Conservation (phyloP, 352 stramenopile genomes). For the Globisporangium viniferum region DNA sequence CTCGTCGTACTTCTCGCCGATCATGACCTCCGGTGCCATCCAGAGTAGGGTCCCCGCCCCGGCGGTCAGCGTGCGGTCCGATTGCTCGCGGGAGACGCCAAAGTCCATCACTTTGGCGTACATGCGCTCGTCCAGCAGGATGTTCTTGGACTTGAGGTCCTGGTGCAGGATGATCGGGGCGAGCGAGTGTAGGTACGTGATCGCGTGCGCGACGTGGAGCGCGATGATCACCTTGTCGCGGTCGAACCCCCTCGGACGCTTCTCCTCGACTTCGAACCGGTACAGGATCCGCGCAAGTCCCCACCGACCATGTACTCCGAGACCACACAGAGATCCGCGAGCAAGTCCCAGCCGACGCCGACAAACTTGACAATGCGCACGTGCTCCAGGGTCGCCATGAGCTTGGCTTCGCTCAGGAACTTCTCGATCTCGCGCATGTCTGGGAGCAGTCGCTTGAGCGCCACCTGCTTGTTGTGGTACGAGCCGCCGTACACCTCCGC, state of each 20-base stretch:
- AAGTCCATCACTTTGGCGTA: slow-evolving; percentile 51
- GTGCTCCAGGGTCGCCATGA: slow-evolving; percentile 47
- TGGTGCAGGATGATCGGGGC: slow-evolving; percentile 37
- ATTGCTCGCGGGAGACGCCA: slow-evolving; percentile 34
- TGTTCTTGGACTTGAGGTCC: slow-evolving; percentile 53
- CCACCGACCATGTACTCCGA: slow-evolving; percentile 64
- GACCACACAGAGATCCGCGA: slow-evolving; percentile 54
- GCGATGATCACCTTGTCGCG: slow-evolving; percentile 38
- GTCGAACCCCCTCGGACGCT: slow-evolving; percentile 31
- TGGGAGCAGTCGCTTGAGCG: slow-evolving; percentile 51
- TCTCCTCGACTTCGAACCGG: slow-evolving; percentile 22
- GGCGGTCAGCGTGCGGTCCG: slow-evolving; percentile 35
- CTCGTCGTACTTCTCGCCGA: slow-evolving; percentile 38
- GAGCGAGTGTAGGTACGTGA: slow-evolving; percentile 47
- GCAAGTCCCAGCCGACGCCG: slow-evolving; percentile 52
- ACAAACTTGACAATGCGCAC: slow-evolving; percentile 47
- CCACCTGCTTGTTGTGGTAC: slow-evolving; percentile 32
- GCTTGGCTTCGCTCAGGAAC: slow-evolving; percentile 52
- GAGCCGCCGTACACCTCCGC: slow-evolving; percentile 50
- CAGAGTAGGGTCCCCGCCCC: slow-evolving; percentile 11
- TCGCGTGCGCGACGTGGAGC: slow-evolving; percentile 32
- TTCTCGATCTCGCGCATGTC: slow-evolving; percentile 36
- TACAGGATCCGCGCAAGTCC: slow-evolving; percentile 44
- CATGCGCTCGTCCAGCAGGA: slow-evolving; percentile 34
- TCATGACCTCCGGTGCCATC: slow-evolving; percentile 59